A percentile compares a stretch with the other conserved stretches of the same genome.
Conservation (phyloP, 129 eudicot species). For the Flaveria linearis region DNA sequence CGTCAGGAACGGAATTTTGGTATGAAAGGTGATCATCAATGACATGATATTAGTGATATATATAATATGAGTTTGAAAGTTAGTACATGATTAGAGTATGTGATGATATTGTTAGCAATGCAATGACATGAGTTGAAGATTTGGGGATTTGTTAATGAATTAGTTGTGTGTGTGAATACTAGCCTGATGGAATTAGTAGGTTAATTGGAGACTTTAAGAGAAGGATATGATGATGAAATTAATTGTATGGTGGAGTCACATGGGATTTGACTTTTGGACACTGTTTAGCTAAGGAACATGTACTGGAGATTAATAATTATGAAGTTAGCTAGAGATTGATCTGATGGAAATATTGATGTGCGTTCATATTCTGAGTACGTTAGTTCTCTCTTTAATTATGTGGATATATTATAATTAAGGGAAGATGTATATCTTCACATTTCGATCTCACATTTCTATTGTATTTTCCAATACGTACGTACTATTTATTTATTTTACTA, state of each 20-base stretch:
- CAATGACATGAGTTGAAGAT: not conserved
- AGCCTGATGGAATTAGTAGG: constrained; percentile 14
- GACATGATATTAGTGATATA: not conserved
- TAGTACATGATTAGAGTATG: not conserved
- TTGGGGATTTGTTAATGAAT: too few relatives aligned
- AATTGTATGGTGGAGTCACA: constrained; percentile 24
- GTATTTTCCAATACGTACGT: too few relatives aligned
- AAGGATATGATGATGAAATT: not conserved
- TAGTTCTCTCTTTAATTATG: too few relatives aligned
- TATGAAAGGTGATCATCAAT: constrained; percentile 28
- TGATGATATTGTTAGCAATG: constrained; percentile 8
- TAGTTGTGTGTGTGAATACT: constrained; percentile 10
- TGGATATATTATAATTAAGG: too few relatives aligned
- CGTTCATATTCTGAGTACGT: constrained; percentile 7
- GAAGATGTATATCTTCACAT: too few relatives aligned
- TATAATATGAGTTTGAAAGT: not conserved
- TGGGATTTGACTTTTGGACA: constrained; percentile 34
- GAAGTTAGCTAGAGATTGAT: not conserved
- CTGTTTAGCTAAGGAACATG: constrained; percentile 24
- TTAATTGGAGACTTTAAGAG: constrained; percentile 13
- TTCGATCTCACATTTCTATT: too few relatives aligned
- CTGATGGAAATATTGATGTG: not conserved
- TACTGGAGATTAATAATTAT: constrained; percentile 22
- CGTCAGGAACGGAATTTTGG: constrained; percentile 12
- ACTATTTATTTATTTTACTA: too few relatives aligned